Evolutionary conservation across 345 rosid genomes (phyloP), one percentile per base, ranked within the genome.

Genomic region (Salix udensis): DNA sequence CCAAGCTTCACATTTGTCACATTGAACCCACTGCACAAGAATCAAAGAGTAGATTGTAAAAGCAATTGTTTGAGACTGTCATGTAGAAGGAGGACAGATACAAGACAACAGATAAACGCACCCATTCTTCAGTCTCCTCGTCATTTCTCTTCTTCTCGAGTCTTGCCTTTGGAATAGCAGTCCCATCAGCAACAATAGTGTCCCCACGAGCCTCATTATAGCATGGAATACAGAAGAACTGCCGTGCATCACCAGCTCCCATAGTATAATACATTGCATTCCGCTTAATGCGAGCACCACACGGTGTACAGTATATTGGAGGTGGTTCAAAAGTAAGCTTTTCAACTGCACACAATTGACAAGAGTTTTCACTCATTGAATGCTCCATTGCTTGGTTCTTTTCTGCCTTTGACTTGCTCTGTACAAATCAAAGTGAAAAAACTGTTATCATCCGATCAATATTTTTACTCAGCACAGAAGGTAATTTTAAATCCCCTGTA

Each of bases 101-200:
- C 14, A 6, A 78, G 50, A 8, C 16, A 50, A 48, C 39, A 31
- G 21, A 78, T 60, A 71, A 28, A 69, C 87, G 46, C 73, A 94
- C 99, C 99, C 97, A 92, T 89, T 96, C 99, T 91, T 94, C 99
- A 79, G 97, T 92, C 86, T 94, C 99, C 87, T 94, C 98, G 37
- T 96, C 97, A 75, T 96, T 96, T 87, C 90, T 94, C 93, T 92
- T 96, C 89, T 96, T 96, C 84, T 94, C 98, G 76, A 96, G 97
- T 80, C 87, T 89, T 75, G 88, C 86, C 86, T 96, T 96, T 2
- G 77, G 85, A 68, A 89, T 86, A 36, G 85, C 1, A 77, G 80
- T 77, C 84, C 97, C 99, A 80, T 96, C 99, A 72, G 84, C 95
- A 75, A 76, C 61, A 69, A 96, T 87, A 53, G 76, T 73, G 60